Evolutionary conservation across 148 eudicot genomes (phyloP).

Genomic region (Silene latifolia): DNA sequence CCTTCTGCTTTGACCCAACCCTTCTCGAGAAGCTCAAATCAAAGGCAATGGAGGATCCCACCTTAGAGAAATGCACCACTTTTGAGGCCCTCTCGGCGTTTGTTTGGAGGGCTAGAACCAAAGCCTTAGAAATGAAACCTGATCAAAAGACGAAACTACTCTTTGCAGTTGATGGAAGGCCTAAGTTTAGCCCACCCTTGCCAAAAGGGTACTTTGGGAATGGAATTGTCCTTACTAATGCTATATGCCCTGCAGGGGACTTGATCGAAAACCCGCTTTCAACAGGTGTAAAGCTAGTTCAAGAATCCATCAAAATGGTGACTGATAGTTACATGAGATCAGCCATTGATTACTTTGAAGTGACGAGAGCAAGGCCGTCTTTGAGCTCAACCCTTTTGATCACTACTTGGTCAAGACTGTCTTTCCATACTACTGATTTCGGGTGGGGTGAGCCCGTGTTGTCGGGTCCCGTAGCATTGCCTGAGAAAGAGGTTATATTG

Average conservation of each 20-base stretch:
- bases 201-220: conserved; percentile 55
- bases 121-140: conserved; percentile 32
- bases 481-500: conserved; percentile 36
- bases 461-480: conserved; percentile 41
- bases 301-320: conserved; percentile 41
- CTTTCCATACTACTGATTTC: conserved; percentile 46
- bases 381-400: conserved; percentile 44
- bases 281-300: conserved; percentile 38
- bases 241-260: conserved; percentile 40
- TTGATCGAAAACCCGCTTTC: conserved; percentile 35
- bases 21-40: conserved; percentile 34
- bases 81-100: conserved; percentile 53
- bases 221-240: conserved; percentile 44
- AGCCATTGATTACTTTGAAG: conserved; percentile 48
- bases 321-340: conserved; percentile 46
- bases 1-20: conserved; percentile 39
- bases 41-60: conserved; percentile 36
- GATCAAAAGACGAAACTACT: conserved; percentile 48
- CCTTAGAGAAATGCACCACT: conserved; percentile 34
- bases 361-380: conserved; percentile 42
- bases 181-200: conserved; percentile 39
- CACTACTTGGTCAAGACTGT: conserved; percentile 50
- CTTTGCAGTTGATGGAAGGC: conserved; percentile 54
- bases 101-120: conserved; percentile 49
- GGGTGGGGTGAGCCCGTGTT: conserved; percentile 55